Percentiles rank a stretch among this genome's conserved stretches.
phyloP scores from a whole-genome alignment of 129 eudicot species.

The Artemisia argyi region DNA sequence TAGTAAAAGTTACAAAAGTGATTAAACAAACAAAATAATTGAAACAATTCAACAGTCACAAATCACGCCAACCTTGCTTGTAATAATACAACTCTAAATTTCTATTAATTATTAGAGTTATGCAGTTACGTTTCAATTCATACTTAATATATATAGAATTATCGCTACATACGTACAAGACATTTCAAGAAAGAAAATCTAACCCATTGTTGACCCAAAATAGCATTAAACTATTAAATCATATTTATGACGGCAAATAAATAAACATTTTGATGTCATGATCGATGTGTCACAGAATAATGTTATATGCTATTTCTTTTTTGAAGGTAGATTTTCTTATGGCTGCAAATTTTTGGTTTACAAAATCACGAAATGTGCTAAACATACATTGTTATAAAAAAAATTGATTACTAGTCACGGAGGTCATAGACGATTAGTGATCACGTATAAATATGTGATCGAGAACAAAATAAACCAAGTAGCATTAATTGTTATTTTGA shows the following conservation, averaged over 20 bases:
- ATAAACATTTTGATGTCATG: neutral
- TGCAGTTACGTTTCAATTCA: constrained; percentile 17
- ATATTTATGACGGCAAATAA: constrained; percentile 11
- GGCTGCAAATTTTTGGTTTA: neutral
- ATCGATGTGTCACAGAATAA: constrained; percentile 3
- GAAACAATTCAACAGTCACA: neutral
- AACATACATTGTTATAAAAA: no score
- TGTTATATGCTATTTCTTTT: neutral
- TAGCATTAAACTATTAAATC: constrained; percentile 19
- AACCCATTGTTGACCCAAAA: constrained; percentile 21
- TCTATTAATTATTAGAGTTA: constrained; percentile 1
- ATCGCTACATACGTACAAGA: constrained; percentile 28
- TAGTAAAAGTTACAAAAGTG: neutral
- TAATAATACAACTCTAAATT: constrained; percentile 7
- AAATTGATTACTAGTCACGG: no score
- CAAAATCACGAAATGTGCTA: no score
- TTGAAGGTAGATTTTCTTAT: neutral
- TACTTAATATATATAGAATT: constrained; percentile 5
- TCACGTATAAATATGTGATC: no score
- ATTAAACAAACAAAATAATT: neutral
- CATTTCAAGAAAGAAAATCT: constrained; percentile 31
- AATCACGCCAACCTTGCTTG: constrained; percentile 34
- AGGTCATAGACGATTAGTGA: no score
- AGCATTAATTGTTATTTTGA: no score
- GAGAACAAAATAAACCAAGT: no score